These are phyloP conservation scores for Saprolegnia parasitica DNA, from an alignment of 352 stramenopile species.

Conservation along the genomic window DNA sequence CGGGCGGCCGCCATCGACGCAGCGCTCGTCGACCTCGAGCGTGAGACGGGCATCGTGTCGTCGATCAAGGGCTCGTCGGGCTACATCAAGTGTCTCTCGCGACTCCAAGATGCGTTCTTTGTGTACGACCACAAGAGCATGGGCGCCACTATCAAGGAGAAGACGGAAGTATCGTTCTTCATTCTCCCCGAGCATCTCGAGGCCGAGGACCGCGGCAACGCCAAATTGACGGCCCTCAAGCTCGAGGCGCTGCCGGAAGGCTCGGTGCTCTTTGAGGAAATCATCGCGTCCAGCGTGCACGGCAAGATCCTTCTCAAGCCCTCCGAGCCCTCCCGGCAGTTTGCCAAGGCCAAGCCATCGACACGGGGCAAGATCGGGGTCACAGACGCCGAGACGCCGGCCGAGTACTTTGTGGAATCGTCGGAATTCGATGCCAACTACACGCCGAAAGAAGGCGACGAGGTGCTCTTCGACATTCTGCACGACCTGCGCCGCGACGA, in stretches of 20 bases:
- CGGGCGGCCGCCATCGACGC: constrained; percentile 61
- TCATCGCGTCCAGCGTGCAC: constrained; percentile 51
- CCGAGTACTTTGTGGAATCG: constrained; percentile 44
- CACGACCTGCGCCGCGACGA: constrained; percentile 62
- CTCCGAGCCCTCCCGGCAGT: constrained; percentile 40
- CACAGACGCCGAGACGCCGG: constrained; percentile 8
- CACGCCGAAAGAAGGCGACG: constrained; percentile 48
- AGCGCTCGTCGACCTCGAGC: constrained; percentile 52
- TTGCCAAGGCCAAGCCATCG: constrained; percentile 4
- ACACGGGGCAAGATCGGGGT: neutral
- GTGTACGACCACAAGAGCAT: constrained; percentile 34
- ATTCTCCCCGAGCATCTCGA: constrained; percentile 54
- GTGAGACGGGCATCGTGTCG: constrained; percentile 55
- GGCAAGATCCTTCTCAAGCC: constrained; percentile 57
- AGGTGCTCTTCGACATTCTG: constrained; percentile 63
- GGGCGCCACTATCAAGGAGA: constrained; percentile 29
- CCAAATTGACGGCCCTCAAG: constrained; percentile 49
- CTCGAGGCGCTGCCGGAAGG: constrained; percentile 57
- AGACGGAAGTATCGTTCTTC: constrained; percentile 54
- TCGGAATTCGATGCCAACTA: constrained; percentile 72
- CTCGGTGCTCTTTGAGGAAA: constrained; percentile 58
- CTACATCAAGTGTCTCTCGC: constrained; percentile 68
- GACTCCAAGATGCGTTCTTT: constrained; percentile 66
- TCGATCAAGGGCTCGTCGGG: constrained; percentile 56
- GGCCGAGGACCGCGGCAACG: constrained; percentile 38